phyloP scores from a whole-genome alignment of 2,329 filamentous ascomycete species.

The Colletotrichum higginsianum region DNA sequence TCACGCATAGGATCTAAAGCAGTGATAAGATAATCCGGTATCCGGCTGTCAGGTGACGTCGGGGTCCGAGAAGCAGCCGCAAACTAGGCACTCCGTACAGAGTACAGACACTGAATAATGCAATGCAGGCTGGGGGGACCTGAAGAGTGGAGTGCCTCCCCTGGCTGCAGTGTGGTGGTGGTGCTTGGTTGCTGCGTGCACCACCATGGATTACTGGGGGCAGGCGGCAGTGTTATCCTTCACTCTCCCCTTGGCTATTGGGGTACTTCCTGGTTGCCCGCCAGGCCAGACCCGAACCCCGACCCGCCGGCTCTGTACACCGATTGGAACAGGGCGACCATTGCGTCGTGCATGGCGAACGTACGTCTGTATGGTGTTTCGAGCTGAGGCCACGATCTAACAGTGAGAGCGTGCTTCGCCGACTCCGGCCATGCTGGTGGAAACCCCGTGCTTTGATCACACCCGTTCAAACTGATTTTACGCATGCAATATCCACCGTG shows the following conservation, averaged over 20 bases:
- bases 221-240: neutral
- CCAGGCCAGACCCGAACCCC: slow-evolving; percentile 30
- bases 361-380: slow-evolving; percentile 41
- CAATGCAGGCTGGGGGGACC: slow-evolving; percentile 23
- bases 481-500: slow-evolving; percentile 16
- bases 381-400: slow-evolving; percentile 40
- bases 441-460: slow-evolving; percentile 32
- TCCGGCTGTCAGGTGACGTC: slow-evolving; percentile 27
- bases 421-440: slow-evolving; percentile 37
- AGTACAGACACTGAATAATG: slow-evolving; percentile 30
- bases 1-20: slow-evolving; percentile 26
- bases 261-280: slow-evolving; percentile 8
- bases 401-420: slow-evolving; percentile 31
- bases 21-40: slow-evolving; percentile 31
- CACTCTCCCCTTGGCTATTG: neutral
- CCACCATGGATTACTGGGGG: slow-evolving; percentile 4
- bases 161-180: slow-evolving; percentile 7
- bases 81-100: slow-evolving; percentile 4
- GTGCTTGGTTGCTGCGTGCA: slow-evolving; percentile 15
- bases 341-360: slow-evolving; percentile 39
- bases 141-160: slow-evolving; percentile 11
- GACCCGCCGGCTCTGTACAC: slow-evolving; percentile 27
- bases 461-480: slow-evolving; percentile 23
- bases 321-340: slow-evolving; percentile 33
- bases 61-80: slow-evolving; percentile 18